Conservation (phyloP, 192 early-diverging fungal genomes). For the Coemansia sp. region DNA sequence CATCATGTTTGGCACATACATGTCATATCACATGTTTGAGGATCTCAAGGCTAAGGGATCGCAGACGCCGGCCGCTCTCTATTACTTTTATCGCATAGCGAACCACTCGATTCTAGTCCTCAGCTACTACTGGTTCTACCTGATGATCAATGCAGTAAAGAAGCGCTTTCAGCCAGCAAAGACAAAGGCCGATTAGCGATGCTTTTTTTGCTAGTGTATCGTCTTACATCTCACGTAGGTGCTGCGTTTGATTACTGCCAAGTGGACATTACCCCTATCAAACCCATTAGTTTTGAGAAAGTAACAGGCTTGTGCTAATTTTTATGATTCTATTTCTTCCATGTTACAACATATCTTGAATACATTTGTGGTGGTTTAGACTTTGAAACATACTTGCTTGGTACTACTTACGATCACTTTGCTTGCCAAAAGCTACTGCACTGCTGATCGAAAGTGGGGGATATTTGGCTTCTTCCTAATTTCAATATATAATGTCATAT, state of each 20-base stretch:
- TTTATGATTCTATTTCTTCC: neutral
- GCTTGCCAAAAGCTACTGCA: neutral
- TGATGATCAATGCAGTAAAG: conserved; percentile 46
- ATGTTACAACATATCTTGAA: neutral
- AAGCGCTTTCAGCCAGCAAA: conserved; percentile 37
- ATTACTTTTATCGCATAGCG: conserved; percentile 53
- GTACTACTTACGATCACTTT: neutral
- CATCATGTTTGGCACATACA: conserved; percentile 75
- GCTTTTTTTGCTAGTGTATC: neutral
- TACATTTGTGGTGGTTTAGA: neutral
- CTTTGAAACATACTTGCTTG: neutral
- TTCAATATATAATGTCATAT: neutral
- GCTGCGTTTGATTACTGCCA: too few species aligned
- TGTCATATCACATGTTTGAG: conserved; percentile 64
- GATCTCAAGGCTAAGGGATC: conserved; percentile 44
- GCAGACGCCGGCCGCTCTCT: conserved; percentile 25
- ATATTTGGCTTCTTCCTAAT: too few species aligned
- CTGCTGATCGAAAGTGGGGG: too few species aligned
- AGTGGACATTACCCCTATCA: too few species aligned
- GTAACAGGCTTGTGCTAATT: neutral
- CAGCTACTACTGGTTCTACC: conserved; percentile 59
- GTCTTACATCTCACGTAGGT: too few species aligned
- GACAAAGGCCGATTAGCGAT: conserved; percentile 13
- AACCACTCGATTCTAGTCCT: conserved; percentile 39
- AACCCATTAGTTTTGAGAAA: neutral